phyloP scores from a whole-genome alignment of 306 rosid genomes.

The Inga oerstediana region DNA sequence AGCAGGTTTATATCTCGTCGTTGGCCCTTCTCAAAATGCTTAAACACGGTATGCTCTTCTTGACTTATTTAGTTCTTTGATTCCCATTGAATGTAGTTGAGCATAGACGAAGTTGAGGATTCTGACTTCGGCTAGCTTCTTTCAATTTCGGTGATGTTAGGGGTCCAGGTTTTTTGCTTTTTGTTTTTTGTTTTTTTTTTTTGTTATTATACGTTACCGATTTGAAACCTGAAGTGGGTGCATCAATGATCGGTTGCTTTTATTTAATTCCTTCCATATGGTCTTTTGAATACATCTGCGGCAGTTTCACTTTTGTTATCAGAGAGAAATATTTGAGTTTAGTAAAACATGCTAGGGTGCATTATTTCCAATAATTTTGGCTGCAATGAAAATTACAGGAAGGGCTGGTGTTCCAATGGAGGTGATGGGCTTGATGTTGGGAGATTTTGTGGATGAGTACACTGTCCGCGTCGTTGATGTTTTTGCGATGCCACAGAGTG shows the following conservation, averaged over 20 bases:
- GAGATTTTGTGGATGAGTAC: slow-evolving; percentile 89
- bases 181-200: neutral
- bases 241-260: neutral
- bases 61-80: neutral
- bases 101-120: neutral
- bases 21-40: slow-evolving; percentile 83
- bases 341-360: too few relatives aligned
- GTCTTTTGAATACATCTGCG: neutral
- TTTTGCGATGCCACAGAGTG: slow-evolving; percentile 98
- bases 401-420: slow-evolving; percentile 99
- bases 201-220: neutral
- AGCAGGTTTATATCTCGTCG: slow-evolving; percentile 74
- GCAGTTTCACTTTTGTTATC: neutral
- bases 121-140: neutral
- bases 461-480: slow-evolving; percentile 94
- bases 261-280: neutral
- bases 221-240: slow-evolving; percentile 27
- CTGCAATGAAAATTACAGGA: slow-evolving; percentile 46
- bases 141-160: too few relatives aligned
- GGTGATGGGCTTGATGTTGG: slow-evolving; percentile 98
- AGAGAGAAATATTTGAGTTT: too few relatives aligned
- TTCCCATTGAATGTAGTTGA: neutral
- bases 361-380: neutral
- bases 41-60: slow-evolving; percentile 66
- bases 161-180: neutral